Conservation (phyloP, 2,329 filamentous ascomycete genomes). For the Alternaria arbusti region DNA sequence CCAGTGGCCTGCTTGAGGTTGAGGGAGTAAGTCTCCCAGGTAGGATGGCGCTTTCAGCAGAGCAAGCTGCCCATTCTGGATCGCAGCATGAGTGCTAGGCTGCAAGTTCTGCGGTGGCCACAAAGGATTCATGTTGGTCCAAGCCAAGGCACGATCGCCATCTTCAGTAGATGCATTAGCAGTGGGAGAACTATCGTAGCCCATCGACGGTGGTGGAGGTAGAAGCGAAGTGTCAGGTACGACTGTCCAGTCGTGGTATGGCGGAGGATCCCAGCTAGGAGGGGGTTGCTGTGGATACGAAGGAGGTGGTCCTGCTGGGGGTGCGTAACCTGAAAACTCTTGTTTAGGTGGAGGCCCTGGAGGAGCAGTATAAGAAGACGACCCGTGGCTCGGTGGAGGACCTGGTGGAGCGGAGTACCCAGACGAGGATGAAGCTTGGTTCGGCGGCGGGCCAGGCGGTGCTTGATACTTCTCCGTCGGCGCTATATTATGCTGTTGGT, state of each 20-base stretch:
- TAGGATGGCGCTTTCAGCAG: slow-evolving; percentile 42
- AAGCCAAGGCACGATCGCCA: slow-evolving; percentile 68
- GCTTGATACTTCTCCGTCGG: slow-evolving; percentile 37
- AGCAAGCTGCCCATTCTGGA: slow-evolving; percentile 59
- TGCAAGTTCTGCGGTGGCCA: slow-evolving; percentile 60
- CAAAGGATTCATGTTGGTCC: slow-evolving; percentile 69
- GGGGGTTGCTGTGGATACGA: slow-evolving; percentile 41
- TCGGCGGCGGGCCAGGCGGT: slow-evolving; percentile 41
- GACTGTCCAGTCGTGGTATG: slow-evolving; percentile 74
- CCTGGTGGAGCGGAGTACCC: slow-evolving; percentile 31
- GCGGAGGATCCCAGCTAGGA: slow-evolving; percentile 55
- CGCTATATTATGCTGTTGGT: slow-evolving; percentile 21
- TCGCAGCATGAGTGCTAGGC: slow-evolving; percentile 55
- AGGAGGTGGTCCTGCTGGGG: slow-evolving; percentile 40
- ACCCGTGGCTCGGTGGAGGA: slow-evolving; percentile 27
- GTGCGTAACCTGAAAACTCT: slow-evolving; percentile 28
- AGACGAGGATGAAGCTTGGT: slow-evolving; percentile 9
- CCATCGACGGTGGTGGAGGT: slow-evolving; percentile 73
- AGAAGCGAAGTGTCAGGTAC: slow-evolving; percentile 76
- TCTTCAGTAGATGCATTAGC: slow-evolving; percentile 72
- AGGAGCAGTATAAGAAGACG: slow-evolving; percentile 26
- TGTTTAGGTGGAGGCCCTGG: slow-evolving; percentile 27
- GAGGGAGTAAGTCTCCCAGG: slow-evolving; percentile 52
- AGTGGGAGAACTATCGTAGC: slow-evolving; percentile 69
- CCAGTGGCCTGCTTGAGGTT: slow-evolving; percentile 50